A percentile compares a stretch with the other conserved stretches of the same genome.
These are phyloP conservation scores for Cercospora janseana DNA, from an alignment of 2,329 filamentous ascomycete genomes.

Conservation along the genomic window DNA sequence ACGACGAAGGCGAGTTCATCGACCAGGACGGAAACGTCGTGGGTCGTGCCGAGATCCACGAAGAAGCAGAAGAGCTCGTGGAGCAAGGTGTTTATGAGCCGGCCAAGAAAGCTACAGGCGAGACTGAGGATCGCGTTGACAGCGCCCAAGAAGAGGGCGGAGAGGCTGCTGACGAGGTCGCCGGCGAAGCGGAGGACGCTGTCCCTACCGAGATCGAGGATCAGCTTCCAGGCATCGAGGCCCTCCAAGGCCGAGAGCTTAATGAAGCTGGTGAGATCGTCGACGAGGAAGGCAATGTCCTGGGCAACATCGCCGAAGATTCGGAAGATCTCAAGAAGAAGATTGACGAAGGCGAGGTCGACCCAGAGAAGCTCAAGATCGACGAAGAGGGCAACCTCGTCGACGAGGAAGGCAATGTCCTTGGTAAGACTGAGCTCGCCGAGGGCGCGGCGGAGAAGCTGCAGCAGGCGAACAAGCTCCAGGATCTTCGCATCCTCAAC, in stretches of 20 bases:
- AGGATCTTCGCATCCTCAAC: constrained; percentile 49
- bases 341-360: constrained; percentile 40
- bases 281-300: constrained; percentile 50
- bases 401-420: constrained; percentile 51
- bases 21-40: constrained; percentile 55
- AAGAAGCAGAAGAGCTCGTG: constrained; percentile 43
- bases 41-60: constrained; percentile 52
- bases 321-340: constrained; percentile 41
- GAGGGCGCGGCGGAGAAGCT: constrained; percentile 51
- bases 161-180: constrained; percentile 33
- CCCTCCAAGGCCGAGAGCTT: constrained; percentile 51
- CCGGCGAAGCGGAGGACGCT: constrained; percentile 33
- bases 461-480: constrained; percentile 40
- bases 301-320: constrained; percentile 49
- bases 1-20: constrained; percentile 56
- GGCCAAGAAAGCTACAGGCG: constrained; percentile 42
- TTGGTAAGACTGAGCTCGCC: constrained; percentile 52
- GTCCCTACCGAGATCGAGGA: constrained; percentile 44
- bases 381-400: constrained; percentile 53
- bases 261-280: constrained; percentile 52
- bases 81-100: constrained; percentile 49
- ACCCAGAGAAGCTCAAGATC: constrained; percentile 50
- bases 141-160: constrained; percentile 37
- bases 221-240: constrained; percentile 52
- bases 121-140: constrained; percentile 43